Conservation (phyloP, 257 asterid genomes). For the Solanum phureja region DNA sequence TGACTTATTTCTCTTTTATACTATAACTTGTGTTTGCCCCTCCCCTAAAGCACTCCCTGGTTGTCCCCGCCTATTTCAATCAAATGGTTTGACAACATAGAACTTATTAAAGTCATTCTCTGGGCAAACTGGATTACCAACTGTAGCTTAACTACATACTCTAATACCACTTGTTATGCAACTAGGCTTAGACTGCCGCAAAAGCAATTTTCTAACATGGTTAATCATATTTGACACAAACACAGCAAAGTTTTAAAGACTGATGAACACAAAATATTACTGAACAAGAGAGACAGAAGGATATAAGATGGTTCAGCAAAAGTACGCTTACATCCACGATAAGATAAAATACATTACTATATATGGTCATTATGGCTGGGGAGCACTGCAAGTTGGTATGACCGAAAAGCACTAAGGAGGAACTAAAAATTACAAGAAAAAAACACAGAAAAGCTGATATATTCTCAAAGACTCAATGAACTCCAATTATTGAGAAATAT, state of each 20-base stretch:
- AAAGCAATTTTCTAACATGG: not conserved
- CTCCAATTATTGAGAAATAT: not conserved
- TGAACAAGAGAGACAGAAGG: not conserved
- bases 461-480: not conserved
- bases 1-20: not conserved
- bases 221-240: not conserved
- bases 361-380: not conserved
- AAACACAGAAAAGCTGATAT: not conserved
- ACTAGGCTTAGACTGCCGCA: not conserved
- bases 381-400: not conserved
- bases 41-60: not conserved
- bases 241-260: not conserved
- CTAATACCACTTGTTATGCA: not conserved
- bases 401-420: not conserved
- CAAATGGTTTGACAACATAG: not conserved
- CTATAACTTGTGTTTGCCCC: not conserved
- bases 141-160: not conserved
- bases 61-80: not conserved
- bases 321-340: not conserved
- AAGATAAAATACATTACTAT: not conserved
- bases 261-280: not conserved
- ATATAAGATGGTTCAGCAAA: not conserved
- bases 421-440: not conserved
- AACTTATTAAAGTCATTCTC: not conserved
- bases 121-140: not conserved